phyloP scores from a whole-genome alignment of 371 early-diverging fungal genomes.

The Mortierella sp. region DNA sequence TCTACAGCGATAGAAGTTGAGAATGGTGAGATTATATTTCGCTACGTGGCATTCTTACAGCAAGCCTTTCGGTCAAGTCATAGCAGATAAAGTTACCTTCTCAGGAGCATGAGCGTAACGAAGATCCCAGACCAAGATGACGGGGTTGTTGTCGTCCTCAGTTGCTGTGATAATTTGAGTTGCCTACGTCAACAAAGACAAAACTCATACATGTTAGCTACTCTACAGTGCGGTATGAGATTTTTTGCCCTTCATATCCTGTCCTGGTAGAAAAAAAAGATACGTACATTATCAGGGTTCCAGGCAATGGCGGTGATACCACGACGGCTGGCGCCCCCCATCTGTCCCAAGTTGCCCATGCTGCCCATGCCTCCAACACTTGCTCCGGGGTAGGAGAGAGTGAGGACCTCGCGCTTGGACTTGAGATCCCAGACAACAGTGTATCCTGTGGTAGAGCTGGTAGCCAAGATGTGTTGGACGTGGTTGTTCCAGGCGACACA shows the following conservation, averaged over 20 bases:
- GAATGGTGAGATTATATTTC: background rate
- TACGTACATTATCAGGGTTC: conserved; percentile 91
- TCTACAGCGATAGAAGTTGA: conserved; percentile 23
- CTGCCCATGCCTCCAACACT: conserved; percentile 66
- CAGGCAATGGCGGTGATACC: conserved; percentile 93
- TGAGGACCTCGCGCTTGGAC: conserved; percentile 88
- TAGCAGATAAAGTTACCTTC: conserved; percentile 61
- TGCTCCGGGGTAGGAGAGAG: conserved; percentile 76
- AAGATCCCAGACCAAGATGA: conserved; percentile 94
- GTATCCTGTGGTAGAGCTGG: conserved; percentile 91
- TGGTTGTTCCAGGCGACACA: conserved; percentile 95
- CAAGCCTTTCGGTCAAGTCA: background rate
- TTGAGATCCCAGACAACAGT: conserved; percentile 97
- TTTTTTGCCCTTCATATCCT: too few species aligned
- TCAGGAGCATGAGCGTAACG: conserved; percentile 94
- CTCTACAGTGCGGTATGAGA: background rate
- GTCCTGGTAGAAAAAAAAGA: too few species aligned
- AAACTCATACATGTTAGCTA: conserved; percentile 6
- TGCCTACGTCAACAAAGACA: conserved; percentile 63
- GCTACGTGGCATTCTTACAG: background rate
- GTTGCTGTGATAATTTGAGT: conserved; percentile 95
- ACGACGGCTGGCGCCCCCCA: conserved; percentile 63
- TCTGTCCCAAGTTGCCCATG: conserved; percentile 61
- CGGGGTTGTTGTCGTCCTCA: conserved; percentile 92
- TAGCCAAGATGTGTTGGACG: conserved; percentile 94